Evolutionary conservation across 2,329 filamentous ascomycete genomes (phyloP), one percentile per base, ranked within the genome.

Genomic region (Eutypa lata): DNA sequence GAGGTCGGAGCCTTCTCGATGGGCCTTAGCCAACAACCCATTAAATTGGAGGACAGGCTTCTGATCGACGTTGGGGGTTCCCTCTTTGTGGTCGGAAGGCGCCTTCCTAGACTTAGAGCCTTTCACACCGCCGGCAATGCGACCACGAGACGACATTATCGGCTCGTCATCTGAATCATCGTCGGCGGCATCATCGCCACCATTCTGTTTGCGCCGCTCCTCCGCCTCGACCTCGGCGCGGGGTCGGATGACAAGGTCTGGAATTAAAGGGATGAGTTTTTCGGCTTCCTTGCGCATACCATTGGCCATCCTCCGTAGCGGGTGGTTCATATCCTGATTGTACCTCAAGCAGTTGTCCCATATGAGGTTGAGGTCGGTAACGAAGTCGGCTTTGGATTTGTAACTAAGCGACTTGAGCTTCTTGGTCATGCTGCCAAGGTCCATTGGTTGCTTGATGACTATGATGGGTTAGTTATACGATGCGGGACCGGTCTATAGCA

Each of bases 281-380:
- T 97, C 93, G 1, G 94, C 96, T 73, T 97, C 92, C 68, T 94
- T 97, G 61, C 91, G 86, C 94, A 99, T 97, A 59, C 91, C 90
- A 54, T 96, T 86, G 13, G 94, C 94, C 79, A 97, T 95, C 67
- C 94, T 91, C 43, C 94, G 84, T 48, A 97, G 77, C 24, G 90
- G 90, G 65, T 97, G 91, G 55, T 86, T 86, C 62, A 91, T 87
- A 57, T 95, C 91, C 59, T 90, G 89, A 69, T 99, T 99, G 72
- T 97, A 99, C 64, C 89, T 91, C 52, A 99, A 78, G 69, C 94
- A 99, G 67, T 99, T 99, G 52, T 91, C 84, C 94, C 94, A 99
- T 49, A 99, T 97, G 48, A 97, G 76, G 68, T 95, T 93, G 10
- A 99, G 79, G 68, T 99, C 94, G 31, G 89, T 83, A 24, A 97